These are phyloP conservation scores for Epichloe hybrida DNA, from an alignment of 2,329 filamentous ascomycete species.

Conservation along the genomic window DNA sequence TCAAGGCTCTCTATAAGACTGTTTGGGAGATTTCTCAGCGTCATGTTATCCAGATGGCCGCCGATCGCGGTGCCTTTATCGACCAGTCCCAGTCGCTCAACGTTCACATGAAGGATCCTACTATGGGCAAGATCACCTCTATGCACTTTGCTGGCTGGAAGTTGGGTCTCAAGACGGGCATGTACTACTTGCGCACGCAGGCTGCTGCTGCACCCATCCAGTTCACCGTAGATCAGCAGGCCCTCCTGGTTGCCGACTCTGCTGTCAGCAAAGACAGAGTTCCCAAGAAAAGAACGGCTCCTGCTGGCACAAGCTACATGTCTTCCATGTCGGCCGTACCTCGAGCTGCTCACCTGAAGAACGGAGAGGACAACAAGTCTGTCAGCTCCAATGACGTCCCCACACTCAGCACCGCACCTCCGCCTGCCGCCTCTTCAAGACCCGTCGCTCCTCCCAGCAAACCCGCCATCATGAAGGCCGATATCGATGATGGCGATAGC, in stretches of 20 bases:
- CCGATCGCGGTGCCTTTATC: constrained; percentile 95
- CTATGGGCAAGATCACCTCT: constrained; percentile 98
- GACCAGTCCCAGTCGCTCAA: constrained; percentile 98
- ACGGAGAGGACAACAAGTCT: constrained; percentile 29
- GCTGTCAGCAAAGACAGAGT: constrained; percentile 53
- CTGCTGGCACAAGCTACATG: constrained; percentile 39
- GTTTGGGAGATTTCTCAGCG: constrained; percentile 99
- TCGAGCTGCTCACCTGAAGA: constrained; percentile 51
- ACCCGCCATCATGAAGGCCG: constrained; percentile 60
- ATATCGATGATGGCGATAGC: constrained; percentile 62
- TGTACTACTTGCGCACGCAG: constrained; percentile 99
- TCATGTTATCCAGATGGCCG: constrained; percentile 92
- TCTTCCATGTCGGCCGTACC: constrained; percentile 50
- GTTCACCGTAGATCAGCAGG: constrained; percentile 97
- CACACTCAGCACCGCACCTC: constrained; percentile 56
- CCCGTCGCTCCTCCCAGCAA: constrained; percentile 44
- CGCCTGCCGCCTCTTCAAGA: constrained; percentile 30
- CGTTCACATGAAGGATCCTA: constrained; percentile 98
- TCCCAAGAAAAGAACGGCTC: constrained; percentile 56
- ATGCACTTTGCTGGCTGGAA: constrained; percentile 99
- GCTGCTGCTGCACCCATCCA: constrained; percentile 94
- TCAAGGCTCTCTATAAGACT: constrained; percentile 97
- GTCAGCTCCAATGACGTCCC: constrained; percentile 45
- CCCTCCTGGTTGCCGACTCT: constrained; percentile 74
- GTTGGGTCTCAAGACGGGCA: constrained; percentile 96